Base-by-base conservation (phyloP, 768 basidiomycete species). In the Psilocybe cyanescens region DNA sequence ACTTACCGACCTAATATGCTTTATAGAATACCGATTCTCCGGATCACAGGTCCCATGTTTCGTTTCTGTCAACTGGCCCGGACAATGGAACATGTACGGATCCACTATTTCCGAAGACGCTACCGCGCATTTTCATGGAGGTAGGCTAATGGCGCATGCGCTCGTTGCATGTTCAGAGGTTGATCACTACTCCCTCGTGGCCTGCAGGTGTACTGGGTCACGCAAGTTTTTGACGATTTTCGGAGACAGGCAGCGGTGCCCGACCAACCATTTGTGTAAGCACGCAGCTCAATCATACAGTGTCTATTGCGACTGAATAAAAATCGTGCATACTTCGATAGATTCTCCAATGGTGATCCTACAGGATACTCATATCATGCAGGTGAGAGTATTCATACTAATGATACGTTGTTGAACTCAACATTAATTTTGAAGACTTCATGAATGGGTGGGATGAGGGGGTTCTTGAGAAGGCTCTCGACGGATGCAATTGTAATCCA, bases 301-400 rank as follows among this genome's bases (percentile, higher is more conserved):
- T 53, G 8, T 28, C 31, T 19, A 48, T 30, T 37, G 30, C 6
- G 4, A 17, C 24, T n/a, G 17, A 12, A 49, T 51, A 44, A 45
- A 17, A 12, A 16, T 12, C 28, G 5, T 44, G 50, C 24, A 1
- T 29, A 41, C 24, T 24, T 24, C 24, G 24, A 11, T 48, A 79
- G 79, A 3, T 78, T 72, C 61, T 69, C 85, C 12, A 76, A 82
- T 64, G 86, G 86, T n/a, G 86, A 88, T 65, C 78, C 79, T 3
- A 83, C 81, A 19, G 85, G 84, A 2, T 83, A 81, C 65, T 83
- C 84, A 61, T 78, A 81, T 59, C 81, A 82, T 59, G 67, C 67
- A 16, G 67, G 67, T 60, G 24, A 24, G 24, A 24, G 24, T 24
- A 11, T 35, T 35, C 33, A 35, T 35, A 35, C 11, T 35, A 11